These are phyloP conservation scores for Perkinsus marinus DNA, from an alignment of 169 alveolate genomes.

Conservation along the genomic window DNA sequence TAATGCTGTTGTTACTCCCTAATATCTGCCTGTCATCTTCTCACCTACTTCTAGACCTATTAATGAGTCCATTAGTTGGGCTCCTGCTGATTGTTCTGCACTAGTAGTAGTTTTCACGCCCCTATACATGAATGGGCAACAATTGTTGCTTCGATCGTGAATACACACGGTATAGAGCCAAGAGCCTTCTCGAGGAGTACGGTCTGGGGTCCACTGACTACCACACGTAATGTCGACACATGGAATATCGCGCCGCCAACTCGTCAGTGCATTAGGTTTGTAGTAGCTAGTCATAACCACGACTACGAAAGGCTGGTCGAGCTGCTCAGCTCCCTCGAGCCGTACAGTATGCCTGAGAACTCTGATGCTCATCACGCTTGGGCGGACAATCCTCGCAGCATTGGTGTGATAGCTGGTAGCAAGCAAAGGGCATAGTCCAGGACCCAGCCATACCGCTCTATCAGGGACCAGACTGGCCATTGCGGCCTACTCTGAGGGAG, in stretches of 20 bases:
- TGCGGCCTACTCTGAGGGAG: not conserved
- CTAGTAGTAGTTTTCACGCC: not conserved
- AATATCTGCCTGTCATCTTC: no score
- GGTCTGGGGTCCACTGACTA: not conserved
- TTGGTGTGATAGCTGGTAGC: not conserved
- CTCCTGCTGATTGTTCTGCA: no score
- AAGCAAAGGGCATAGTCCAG: not conserved
- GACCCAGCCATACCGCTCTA: not conserved
- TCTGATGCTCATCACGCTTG: not conserved
- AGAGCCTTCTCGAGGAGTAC: not conserved
- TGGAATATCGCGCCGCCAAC: not conserved
- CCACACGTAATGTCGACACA: not conserved
- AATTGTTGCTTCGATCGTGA: not conserved
- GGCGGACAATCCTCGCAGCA: not conserved
- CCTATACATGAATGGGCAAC: not conserved
- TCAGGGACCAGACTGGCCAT: not conserved
- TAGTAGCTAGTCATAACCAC: not conserved
- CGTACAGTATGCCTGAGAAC: not conserved
- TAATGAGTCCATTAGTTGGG: no score
- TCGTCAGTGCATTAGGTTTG: not conserved
- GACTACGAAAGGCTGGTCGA: not conserved
- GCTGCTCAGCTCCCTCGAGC: not conserved
- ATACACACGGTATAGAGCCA: not conserved
- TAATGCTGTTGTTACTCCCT: no score
- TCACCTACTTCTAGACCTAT: no score